These are phyloP conservation scores for Sicyos baderoa DNA, from an alignment of 306 rosid species.

Conservation along the genomic window DNA sequence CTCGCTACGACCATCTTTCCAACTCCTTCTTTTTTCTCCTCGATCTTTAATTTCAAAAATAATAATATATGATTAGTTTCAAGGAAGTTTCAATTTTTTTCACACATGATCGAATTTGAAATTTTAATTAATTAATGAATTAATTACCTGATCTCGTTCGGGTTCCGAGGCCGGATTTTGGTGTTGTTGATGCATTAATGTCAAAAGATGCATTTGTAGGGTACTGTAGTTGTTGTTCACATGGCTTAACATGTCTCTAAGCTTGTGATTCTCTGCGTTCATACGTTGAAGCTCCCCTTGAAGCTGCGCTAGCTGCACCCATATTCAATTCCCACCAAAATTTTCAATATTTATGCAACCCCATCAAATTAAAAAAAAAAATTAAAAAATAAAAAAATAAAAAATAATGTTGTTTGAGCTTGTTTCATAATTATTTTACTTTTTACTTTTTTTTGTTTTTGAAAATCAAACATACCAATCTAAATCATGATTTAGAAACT, in stretches of 20 bases:
- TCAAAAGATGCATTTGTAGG: constrained; percentile 57
- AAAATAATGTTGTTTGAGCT: no score
- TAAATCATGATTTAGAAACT: no score
- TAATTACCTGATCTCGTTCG: constrained; percentile 31
- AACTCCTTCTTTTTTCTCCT: constrained; percentile 31
- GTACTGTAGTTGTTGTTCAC: constrained; percentile 62
- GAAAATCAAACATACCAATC: no score
- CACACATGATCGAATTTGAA: no score
- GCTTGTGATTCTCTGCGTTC: constrained; percentile 63
- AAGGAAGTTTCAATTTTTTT: no score
- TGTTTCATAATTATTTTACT: no score
- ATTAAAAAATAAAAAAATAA: no score
- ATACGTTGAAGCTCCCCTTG: constrained; percentile 68
- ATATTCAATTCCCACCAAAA: background rate
- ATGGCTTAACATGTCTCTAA: constrained; percentile 71
- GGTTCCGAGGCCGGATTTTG: constrained; percentile 27
- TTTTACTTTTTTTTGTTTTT: no score
- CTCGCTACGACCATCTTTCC: constrained; percentile 40
- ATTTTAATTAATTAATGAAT: no score
- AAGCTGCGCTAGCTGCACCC: constrained; percentile 51
- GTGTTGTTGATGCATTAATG: constrained; percentile 53
- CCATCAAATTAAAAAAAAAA: background rate
- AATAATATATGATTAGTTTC: no score
- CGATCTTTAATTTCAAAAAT: constrained; percentile 13
- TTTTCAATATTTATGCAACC: background rate